These are phyloP conservation scores for Gelatoporia subvermispora DNA, from an alignment of 768 basidiomycete genomes.

Conservation along the genomic window DNA sequence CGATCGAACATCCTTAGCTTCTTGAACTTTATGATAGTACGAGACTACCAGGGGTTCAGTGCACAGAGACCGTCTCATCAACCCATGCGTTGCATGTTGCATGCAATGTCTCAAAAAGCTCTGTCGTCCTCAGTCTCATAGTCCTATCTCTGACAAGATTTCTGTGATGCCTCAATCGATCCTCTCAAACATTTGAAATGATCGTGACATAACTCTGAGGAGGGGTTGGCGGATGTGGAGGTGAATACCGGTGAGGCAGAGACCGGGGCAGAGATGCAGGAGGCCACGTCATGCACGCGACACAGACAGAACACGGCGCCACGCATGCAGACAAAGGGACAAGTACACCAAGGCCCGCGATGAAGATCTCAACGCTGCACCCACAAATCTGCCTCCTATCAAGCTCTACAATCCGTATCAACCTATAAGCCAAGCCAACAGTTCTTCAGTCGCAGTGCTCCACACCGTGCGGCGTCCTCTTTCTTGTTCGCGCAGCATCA, in stretches of 20 bases:
- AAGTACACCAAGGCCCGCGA: not conserved
- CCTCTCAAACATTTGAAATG: not conserved
- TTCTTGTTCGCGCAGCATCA: too few relatives aligned
- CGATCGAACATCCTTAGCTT: too few relatives aligned
- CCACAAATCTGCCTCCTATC: constrained; percentile 6
- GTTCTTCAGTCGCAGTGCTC: constrained; percentile 13
- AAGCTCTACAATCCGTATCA: not conserved
- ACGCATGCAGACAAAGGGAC: not conserved
- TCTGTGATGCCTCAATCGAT: too few relatives aligned
- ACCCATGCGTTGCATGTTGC: too few relatives aligned
- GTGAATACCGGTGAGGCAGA: constrained; percentile 2
- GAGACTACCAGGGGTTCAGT: too few relatives aligned
- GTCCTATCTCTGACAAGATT: too few relatives aligned
- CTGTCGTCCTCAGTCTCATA: too few relatives aligned
- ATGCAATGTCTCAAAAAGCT: too few relatives aligned
- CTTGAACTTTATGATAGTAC: too few relatives aligned
- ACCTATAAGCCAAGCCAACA: not conserved
- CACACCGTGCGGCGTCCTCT: constrained; percentile 12
- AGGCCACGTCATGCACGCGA: too few relatives aligned
- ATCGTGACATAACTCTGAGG: constrained; percentile 1
- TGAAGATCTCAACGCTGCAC: constrained; percentile 6
- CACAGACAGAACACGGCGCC: too few relatives aligned
- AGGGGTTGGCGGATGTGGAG: not conserved
- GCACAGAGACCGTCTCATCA: too few relatives aligned
- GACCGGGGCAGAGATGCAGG: not conserved